Base-by-base conservation (phyloP, 1,284 basidiomycete genomes). In the Tetrapyrgos nigripes region DNA sequence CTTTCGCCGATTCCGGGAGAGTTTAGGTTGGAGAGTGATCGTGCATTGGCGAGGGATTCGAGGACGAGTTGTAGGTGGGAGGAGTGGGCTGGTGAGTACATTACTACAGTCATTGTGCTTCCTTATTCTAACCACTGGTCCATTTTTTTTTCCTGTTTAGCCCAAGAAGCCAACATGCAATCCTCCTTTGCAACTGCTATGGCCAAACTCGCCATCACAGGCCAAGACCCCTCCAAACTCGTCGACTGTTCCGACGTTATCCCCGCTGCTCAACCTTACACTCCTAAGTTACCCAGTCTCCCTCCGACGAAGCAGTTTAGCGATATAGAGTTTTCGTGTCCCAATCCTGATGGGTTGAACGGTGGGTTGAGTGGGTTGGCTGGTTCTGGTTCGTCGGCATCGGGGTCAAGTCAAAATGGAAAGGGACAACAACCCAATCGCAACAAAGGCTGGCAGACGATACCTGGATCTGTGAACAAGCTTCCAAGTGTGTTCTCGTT, bases 1-100 rank as follows among this genome's bases (percentile, higher is more conserved):
- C 53, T 64, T 53, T 71, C 72, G 4, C 70, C 73, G 13, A 53
- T 72, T 19, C 52, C 43, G 9, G 73, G 73, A 5, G 74, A 71
- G 58, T 61, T 77, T 28, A 74, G 76, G 57, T 71, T 79, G 11
- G n/a, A 45, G 24, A 19, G n/a, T 23, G 43, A 45, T 45, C 24
- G n/a, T 17, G 43, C 5, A 5, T 17, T 45, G 8, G 43, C 43
- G 9, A 45, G 6, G 43, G 43, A 45, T n/a, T 19, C 9, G 5
- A 45, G 43, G 6, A 45, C 48, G 21, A 31, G 27, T 49, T 49
- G 48, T 49, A n/a, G 26, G 11, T 49, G 48, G 48, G 13, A 49
- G 29, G 29, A 31, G 14, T 29, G 26, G 48, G 21, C 29, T 10
- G 29, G 48, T 49, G 17, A 40, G 4, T 40, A 40, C 37, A 40